Evolutionary conservation across 441 rosid genomes (phyloP).

Genomic region (Kokia cookei): DNA sequence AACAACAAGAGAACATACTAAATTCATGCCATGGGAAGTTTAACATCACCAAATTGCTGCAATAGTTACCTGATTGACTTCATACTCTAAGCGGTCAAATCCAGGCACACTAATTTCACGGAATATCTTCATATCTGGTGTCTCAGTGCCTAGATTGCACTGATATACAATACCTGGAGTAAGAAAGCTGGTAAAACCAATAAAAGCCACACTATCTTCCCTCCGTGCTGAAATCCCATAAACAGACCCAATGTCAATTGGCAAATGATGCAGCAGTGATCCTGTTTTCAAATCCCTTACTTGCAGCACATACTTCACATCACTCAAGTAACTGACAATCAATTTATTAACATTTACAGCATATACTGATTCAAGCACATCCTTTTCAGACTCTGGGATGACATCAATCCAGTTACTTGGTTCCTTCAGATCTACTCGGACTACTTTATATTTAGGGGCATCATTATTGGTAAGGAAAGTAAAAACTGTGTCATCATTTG

Average conservation of each 20-base stretch:
- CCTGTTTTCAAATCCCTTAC: slow-evolving; percentile 81
- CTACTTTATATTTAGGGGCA: slow-evolving; percentile 84
- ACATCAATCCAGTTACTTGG: slow-evolving; percentile 76
- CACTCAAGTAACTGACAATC: slow-evolving; percentile 81
- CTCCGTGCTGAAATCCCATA: slow-evolving; percentile 64
- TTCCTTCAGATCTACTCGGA: slow-evolving; percentile 72
- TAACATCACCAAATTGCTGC: background rate
- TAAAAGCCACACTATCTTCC: slow-evolving; percentile 50
- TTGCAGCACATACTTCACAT: slow-evolving; percentile 75
- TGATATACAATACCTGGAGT: slow-evolving; percentile 81
- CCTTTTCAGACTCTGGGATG: slow-evolving; percentile 68
- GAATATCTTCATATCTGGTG: slow-evolving; percentile 71
- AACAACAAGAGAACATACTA: slow-evolving; percentile 3
- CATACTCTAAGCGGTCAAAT: slow-evolving; percentile 67
- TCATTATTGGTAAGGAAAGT: slow-evolving; percentile 82
- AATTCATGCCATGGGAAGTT: background rate
- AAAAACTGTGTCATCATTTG: slow-evolving; percentile 77
- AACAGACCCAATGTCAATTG: slow-evolving; percentile 77
- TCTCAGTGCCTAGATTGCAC: slow-evolving; percentile 54
- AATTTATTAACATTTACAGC: slow-evolving; percentile 69
- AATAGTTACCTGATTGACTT: slow-evolving; percentile 66
- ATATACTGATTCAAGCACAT: slow-evolving; percentile 68
- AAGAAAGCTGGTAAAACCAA: slow-evolving; percentile 82
- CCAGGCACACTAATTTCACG: slow-evolving; percentile 75
- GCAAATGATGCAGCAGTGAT: slow-evolving; percentile 65